These are phyloP conservation scores for Suhomyces wounanorum DNA, from an alignment of 1,139 yeast genomes.

Conservation along the genomic window DNA sequence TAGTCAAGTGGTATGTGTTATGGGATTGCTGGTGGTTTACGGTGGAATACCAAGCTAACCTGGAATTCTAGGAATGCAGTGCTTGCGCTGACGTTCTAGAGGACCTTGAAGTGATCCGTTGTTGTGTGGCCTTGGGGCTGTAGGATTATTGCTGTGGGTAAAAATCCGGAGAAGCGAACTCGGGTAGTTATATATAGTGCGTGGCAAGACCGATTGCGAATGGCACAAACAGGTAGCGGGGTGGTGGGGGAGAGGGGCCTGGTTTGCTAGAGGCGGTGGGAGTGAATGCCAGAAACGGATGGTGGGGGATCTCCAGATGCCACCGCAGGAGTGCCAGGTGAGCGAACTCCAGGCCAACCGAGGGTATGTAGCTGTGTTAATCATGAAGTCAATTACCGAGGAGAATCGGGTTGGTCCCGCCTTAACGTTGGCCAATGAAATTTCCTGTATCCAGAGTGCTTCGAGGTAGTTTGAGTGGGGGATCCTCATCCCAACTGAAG, in stretches of 20 bases:
- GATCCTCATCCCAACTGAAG: background rate
- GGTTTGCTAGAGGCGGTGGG: background rate
- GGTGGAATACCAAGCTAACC: background rate
- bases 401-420: background rate
- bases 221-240: background rate
- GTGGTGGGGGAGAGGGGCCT: background rate
- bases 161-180: background rate
- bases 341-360: background rate
- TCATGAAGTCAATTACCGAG: background rate
- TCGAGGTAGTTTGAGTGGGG: background rate
- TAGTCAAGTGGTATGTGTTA: background rate
- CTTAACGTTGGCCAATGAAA: background rate
- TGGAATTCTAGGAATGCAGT: background rate
- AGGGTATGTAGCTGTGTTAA: background rate
- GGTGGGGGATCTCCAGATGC: background rate
- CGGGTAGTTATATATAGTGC: constrained; percentile 1
- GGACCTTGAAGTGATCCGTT: background rate
- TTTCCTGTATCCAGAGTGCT: background rate
- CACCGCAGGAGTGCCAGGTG: background rate
- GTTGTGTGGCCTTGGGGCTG: background rate
- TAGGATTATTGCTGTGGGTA: background rate
- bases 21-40: background rate
- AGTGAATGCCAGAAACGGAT: background rate
- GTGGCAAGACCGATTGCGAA: background rate
- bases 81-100: background rate